Evolutionary conservation across 371 early-diverging fungal species (phyloP).

Genomic region (Conidiobolus incongruus): DNA sequence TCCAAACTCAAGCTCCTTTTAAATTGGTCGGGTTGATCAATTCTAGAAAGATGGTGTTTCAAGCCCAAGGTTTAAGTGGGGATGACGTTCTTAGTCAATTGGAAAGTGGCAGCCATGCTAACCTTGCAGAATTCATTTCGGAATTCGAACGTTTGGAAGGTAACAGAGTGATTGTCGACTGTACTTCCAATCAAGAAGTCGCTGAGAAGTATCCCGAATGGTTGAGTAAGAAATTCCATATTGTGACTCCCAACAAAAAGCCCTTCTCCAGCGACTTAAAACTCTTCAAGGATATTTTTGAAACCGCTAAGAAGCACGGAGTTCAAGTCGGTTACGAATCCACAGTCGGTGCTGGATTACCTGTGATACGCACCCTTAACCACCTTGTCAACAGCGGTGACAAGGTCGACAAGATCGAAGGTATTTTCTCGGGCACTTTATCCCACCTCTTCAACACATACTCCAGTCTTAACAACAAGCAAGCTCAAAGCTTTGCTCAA

Average conservation of each 20-base stretch:
- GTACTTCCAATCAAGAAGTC: constrained; percentile 63
- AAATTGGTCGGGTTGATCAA: constrained; percentile 7
- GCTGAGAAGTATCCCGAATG: constrained; percentile 63
- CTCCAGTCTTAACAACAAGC: constrained; percentile 22
- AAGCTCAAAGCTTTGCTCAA: constrained; percentile 46
- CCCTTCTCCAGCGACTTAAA: constrained; percentile 53
- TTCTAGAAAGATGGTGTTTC: constrained; percentile 3
- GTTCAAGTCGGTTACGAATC: constrained; percentile 63
- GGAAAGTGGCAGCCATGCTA: neutral
- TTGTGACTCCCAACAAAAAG: constrained; percentile 97
- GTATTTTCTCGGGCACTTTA: constrained; percentile 90
- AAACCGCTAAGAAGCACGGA: constrained; percentile 16
- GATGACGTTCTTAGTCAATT: neutral
- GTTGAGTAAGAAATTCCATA: constrained; percentile 50
- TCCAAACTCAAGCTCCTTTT: too few relatives aligned
- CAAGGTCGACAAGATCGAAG: constrained; percentile 73
- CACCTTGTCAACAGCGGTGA: constrained; percentile 85
- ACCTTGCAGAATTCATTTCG: constrained; percentile 1
- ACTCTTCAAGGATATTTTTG: constrained; percentile 46
- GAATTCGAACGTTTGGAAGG: constrained; percentile 8
- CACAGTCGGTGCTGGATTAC: constrained; percentile 96
- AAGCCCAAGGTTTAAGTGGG: neutral
- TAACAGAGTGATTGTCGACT: constrained; percentile 64
- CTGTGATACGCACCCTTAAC: constrained; percentile 72
- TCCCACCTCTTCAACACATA: constrained; percentile 91